Conservation (phyloP, 768 basidiomycete species). For the Lactarius indigo region DNA sequence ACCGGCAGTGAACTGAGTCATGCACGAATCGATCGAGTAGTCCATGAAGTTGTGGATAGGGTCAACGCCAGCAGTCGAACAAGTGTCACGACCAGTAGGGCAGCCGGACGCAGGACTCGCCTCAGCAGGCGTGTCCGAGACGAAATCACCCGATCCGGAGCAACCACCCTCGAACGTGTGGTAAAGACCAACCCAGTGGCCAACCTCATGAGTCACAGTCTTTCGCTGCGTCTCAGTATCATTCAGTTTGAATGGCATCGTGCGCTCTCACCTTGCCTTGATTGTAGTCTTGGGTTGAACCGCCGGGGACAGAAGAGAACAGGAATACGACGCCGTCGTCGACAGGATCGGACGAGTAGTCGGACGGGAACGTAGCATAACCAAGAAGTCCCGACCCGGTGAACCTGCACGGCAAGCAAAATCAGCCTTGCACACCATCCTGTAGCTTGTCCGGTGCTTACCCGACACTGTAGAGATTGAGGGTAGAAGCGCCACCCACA, state of each 20-base stretch:
- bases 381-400: slow-evolving; percentile 45
- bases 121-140: slow-evolving; percentile 49
- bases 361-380: slow-evolving; percentile 51
- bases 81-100: slow-evolving; percentile 32
- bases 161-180: slow-evolving; percentile 58
- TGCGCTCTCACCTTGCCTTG: slow-evolving; percentile 26
- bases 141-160: slow-evolving; percentile 38
- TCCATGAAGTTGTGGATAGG: slow-evolving; percentile 55
- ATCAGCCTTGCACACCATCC: background rate
- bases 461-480: slow-evolving; percentile 54
- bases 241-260: background rate
- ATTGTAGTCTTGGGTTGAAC: slow-evolving; percentile 41
- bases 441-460: slow-evolving; percentile 27
- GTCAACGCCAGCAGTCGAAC: slow-evolving; percentile 33
- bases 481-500: slow-evolving; percentile 37
- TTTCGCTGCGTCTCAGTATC: slow-evolving; percentile 15
- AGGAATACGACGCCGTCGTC: slow-evolving; percentile 48
- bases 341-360: slow-evolving; percentile 37
- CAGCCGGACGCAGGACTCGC: slow-evolving; percentile 40
- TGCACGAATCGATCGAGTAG: slow-evolving; percentile 49
- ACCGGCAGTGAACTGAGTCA: slow-evolving; percentile 48
- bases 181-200: slow-evolving; percentile 60
- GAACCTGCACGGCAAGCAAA: slow-evolving; percentile 31
- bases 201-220: slow-evolving; percentile 54
- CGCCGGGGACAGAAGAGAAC: slow-evolving; percentile 39